phyloP scores from a whole-genome alignment of 2,329 filamentous ascomycete genomes.

The Talaromyces atroroseus region DNA sequence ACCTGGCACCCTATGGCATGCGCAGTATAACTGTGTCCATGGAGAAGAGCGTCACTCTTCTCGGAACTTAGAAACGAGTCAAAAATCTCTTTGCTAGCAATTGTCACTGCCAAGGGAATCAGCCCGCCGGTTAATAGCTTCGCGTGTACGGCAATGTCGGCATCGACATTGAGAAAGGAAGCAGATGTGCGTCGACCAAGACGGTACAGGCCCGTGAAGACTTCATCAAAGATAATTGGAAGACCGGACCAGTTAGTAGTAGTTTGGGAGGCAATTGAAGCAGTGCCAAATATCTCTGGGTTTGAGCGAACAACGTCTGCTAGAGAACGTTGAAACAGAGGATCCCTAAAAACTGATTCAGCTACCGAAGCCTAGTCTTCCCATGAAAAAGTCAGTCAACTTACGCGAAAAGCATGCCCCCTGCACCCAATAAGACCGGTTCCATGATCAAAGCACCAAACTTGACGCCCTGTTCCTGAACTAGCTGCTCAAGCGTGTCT shows the following conservation, averaged over 20 bases:
- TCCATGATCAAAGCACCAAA: conserved; percentile 78
- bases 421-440: conserved; percentile 72
- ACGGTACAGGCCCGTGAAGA: conserved; percentile 80
- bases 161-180: conserved; percentile 61
- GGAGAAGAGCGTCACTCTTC: conserved; percentile 72
- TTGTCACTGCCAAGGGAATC: conserved; percentile 68
- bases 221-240: conserved; percentile 77
- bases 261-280: conserved; percentile 13
- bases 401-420: conserved; percentile 75
- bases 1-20: conserved; percentile 77
- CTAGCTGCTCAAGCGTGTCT: conserved; percentile 48
- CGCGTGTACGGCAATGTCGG: conserved; percentile 75
- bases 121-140: conserved; percentile 79
- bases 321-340: conserved; percentile 70
- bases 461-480: conserved; percentile 52
- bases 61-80: conserved; percentile 63
- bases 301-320: conserved; percentile 61
- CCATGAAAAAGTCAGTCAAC: conserved; percentile 25
- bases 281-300: conserved; percentile 49
- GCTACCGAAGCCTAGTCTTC: background rate
- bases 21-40: conserved; percentile 83
- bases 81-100: conserved; percentile 70
- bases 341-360: conserved; percentile 53
- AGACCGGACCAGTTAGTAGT: conserved; percentile 60
- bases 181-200: conserved; percentile 67